Evolutionary conservation across 352 stramenopile genomes (phyloP).

Genomic region (Phytophthora agathidicida): DNA sequence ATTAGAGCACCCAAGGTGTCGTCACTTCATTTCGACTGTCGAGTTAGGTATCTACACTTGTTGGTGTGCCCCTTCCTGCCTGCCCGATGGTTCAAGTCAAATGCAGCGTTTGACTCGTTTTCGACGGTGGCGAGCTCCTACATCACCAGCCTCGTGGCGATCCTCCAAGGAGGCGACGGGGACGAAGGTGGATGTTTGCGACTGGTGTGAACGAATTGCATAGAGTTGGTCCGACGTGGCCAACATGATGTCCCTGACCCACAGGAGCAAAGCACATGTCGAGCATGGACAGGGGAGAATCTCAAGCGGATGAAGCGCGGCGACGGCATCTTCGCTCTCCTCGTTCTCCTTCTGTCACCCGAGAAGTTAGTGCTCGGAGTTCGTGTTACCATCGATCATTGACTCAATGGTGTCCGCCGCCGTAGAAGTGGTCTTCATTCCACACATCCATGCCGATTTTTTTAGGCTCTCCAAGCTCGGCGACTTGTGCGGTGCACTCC

Average conservation of each 20-base stretch:
- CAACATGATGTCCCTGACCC: no score
- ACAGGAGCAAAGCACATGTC: conserved; percentile 7
- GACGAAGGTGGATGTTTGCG: not conserved
- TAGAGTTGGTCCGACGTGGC: no score
- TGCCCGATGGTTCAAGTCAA: conserved; percentile 26
- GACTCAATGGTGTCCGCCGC: no score
- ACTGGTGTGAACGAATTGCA: conserved; percentile 17
- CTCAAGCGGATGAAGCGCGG: not conserved
- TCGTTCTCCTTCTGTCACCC: conserved; percentile 7
- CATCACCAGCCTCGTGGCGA: conserved; percentile 15
- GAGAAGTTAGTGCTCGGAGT: conserved; percentile 1
- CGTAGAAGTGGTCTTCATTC: not conserved
- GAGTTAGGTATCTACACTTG: not conserved
- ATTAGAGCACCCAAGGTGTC: conserved; percentile 2
- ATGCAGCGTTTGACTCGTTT: conserved; percentile 8
- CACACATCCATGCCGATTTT: not conserved
- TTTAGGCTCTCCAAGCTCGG: not conserved
- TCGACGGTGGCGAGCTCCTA: conserved; percentile 12
- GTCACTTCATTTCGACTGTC: not conserved
- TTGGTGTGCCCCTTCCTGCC: not conserved
- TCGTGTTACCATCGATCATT: not conserved
- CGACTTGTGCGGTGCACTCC: not conserved
- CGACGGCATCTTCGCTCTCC: not conserved
- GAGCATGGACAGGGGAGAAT: conserved; percentile 3
- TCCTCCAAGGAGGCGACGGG: not conserved